These are phyloP conservation scores for Spergularia bocconei DNA, from an alignment of 148 eudicot species.

Conservation along the genomic window DNA sequence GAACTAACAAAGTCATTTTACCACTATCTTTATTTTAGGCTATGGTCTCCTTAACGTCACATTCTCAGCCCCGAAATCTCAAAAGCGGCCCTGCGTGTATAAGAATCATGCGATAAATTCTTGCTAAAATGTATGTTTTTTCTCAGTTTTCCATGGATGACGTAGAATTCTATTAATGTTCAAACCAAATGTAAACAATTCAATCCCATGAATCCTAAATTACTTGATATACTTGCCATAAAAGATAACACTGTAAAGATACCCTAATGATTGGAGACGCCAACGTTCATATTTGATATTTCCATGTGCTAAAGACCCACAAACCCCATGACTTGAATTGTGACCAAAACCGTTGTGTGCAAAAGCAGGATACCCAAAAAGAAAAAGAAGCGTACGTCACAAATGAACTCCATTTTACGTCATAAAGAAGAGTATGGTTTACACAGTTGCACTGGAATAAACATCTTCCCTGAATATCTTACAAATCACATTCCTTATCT, in stretches of 20 bases:
- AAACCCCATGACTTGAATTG: not conserved
- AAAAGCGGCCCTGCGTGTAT: too few relatives aligned
- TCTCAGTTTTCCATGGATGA: too few relatives aligned
- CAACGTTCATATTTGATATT: not conserved
- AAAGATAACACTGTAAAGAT: not conserved
- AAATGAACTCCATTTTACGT: constrained; percentile 22
- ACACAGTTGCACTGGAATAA: constrained; percentile 1
- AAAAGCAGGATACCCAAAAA: not conserved
- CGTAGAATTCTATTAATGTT: too few relatives aligned
- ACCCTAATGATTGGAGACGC: not conserved
- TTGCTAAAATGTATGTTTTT: too few relatives aligned
- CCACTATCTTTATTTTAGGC: not conserved
- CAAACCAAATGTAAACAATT: not conserved
- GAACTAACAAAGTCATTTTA: not conserved
- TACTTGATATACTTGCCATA: not conserved
- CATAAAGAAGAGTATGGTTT: constrained; percentile 13
- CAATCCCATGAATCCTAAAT: not conserved
- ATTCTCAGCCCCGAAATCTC: too few relatives aligned
- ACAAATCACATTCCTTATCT: constrained; percentile 7
- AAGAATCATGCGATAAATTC: too few relatives aligned
- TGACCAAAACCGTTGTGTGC: not conserved
- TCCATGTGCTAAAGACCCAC: constrained; percentile 1
- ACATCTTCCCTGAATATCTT: constrained; percentile 9
- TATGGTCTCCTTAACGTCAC: too few relatives aligned
- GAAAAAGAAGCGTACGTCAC: not conserved